A percentile compares a stretch with the other conserved stretches of the same genome.
These are phyloP conservation scores for Flaveria robusta DNA, from an alignment of 129 eudicot species.

Conservation along the genomic window DNA sequence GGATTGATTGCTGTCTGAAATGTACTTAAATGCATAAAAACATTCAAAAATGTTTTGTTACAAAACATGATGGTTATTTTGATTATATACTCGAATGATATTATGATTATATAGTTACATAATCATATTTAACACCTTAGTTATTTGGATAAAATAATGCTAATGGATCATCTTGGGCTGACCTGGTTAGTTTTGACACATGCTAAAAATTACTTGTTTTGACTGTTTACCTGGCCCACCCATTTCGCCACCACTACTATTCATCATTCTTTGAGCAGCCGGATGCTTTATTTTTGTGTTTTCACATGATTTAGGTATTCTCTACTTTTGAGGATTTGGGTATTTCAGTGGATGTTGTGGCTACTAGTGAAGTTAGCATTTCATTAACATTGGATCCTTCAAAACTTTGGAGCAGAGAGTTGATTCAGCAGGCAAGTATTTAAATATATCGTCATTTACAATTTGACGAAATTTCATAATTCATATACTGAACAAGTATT, in stretches of 20 bases:
- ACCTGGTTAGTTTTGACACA: background rate
- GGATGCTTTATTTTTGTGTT: background rate
- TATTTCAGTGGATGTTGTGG: constrained; percentile 92
- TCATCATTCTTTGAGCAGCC: background rate
- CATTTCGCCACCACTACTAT: background rate
- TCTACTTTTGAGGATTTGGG: constrained; percentile 87
- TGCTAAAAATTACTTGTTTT: background rate
- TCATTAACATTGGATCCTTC: constrained; percentile 89
- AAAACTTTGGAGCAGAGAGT: constrained; percentile 91
- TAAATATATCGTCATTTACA: constrained; percentile 32
- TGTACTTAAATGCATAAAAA: too few species aligned
- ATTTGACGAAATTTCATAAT: background rate
- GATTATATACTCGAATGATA: background rate
- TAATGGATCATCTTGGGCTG: background rate
- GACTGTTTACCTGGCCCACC: background rate
- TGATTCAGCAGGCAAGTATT: constrained; percentile 83
- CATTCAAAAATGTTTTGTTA: too few species aligned
- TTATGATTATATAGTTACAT: background rate
- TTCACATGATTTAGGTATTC: constrained; percentile 62
- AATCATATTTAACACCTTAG: background rate
- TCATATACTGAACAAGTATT: background rate
- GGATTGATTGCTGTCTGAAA: too few species aligned
- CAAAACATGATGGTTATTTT: too few species aligned
- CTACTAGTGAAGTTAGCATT: constrained; percentile 96
- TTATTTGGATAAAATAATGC: background rate